These are phyloP conservation scores for Ganoderma meredithae DNA, from an alignment of 1,284 basidiomycete species.

Conservation along the genomic window DNA sequence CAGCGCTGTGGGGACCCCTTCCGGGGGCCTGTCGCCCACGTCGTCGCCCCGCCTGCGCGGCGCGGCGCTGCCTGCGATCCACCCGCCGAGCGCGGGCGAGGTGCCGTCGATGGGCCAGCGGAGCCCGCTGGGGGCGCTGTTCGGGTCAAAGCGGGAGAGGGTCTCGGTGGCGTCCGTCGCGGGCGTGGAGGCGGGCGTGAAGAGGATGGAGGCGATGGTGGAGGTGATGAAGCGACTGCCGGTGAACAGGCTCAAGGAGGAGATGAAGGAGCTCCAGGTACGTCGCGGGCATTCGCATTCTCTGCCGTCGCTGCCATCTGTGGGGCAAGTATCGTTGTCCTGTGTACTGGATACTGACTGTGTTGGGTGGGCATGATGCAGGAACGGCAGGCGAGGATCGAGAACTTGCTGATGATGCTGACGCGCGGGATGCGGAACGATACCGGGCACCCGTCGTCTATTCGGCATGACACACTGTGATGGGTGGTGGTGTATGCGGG, in stretches of 20 bases:
- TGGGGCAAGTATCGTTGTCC: not conserved
- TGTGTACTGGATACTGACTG: not conserved
- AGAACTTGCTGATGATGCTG: constrained; percentile 64
- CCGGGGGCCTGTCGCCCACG: constrained; percentile 25
- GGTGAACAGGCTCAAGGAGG: constrained; percentile 69
- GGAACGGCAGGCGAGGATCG: constrained; percentile 83
- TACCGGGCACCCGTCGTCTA: constrained; percentile 37
- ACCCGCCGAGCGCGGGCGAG: constrained; percentile 41
- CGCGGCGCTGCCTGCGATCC: constrained; percentile 37
- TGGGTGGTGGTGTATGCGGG: not conserved
- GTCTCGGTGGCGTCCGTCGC: constrained; percentile 36
- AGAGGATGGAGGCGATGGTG: constrained; percentile 63
- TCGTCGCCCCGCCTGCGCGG: constrained; percentile 32
- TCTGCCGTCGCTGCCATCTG: not conserved
- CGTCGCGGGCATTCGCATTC: constrained; percentile 24
- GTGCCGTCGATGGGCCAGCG: constrained; percentile 40
- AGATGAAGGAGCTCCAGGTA: constrained; percentile 84
- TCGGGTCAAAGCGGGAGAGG: constrained; percentile 39
- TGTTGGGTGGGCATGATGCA: constrained; percentile 36
- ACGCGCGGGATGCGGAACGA: constrained; percentile 56
- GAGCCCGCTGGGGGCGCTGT: constrained; percentile 66
- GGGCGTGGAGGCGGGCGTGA: constrained; percentile 52
- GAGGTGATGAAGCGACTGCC: constrained; percentile 70
- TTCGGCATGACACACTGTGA: constrained; percentile 43
- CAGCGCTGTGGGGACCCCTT: constrained; percentile 20